Conservation (phyloP, 202 grass and related monocot genomes). For the Schoenoplectus triqueter region DNA sequence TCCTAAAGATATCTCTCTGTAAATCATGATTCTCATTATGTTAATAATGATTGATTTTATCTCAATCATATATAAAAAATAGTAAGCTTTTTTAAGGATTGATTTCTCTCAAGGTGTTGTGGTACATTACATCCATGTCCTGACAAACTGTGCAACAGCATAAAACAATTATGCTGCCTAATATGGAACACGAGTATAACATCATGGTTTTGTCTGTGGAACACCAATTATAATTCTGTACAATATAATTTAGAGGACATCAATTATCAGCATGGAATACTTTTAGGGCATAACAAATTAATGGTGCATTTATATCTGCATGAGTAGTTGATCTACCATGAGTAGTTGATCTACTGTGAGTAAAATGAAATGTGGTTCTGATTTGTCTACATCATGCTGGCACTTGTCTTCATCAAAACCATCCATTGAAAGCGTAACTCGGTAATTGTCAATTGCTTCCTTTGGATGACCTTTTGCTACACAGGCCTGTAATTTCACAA, state of each 20-base stretch:
- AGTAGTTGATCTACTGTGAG: constrained; percentile 47
- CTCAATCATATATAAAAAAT: too few relatives aligned
- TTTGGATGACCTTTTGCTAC: constrained; percentile 62
- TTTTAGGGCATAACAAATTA: not conserved
- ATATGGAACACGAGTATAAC: too few relatives aligned
- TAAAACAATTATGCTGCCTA: too few relatives aligned
- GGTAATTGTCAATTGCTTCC: constrained; percentile 49
- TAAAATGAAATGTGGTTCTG: constrained; percentile 48
- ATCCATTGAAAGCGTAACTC: constrained; percentile 30
- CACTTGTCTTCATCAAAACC: constrained; percentile 40
- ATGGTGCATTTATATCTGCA: not conserved
- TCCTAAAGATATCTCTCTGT: too few relatives aligned
- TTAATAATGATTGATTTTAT: too few relatives aligned
- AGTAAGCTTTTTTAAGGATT: too few relatives aligned
- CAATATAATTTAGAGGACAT: not conserved
- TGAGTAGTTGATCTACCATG: constrained; percentile 50
- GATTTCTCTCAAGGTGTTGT: too few relatives aligned
- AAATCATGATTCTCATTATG: too few relatives aligned
- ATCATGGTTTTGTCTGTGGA: too few relatives aligned
- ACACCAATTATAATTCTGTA: too few relatives aligned
- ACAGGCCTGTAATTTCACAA: constrained; percentile 53
- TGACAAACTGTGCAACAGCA: too few relatives aligned
- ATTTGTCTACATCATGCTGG: constrained; percentile 21
- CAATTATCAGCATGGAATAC: not conserved
- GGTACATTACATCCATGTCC: too few relatives aligned